Evolutionary conservation across 331 rosid genomes (phyloP).

Genomic region (Pyrus hybrid): DNA sequence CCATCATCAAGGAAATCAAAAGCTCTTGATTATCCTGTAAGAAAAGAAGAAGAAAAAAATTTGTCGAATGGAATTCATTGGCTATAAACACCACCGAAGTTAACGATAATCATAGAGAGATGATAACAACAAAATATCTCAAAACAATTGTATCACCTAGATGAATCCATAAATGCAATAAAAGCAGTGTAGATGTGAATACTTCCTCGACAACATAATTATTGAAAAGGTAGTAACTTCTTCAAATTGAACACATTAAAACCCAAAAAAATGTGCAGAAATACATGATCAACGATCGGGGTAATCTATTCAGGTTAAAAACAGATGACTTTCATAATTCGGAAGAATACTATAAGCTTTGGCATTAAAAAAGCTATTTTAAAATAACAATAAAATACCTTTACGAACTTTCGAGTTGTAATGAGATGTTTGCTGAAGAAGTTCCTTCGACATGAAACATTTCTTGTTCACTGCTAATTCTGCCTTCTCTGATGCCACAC

Average conservation of each 20-base stretch:
- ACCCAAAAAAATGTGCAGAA: neutral
- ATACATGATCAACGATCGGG: neutral
- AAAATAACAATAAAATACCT: conserved; percentile 39
- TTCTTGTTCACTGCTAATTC: conserved; percentile 86
- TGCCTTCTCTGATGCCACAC: conserved; percentile 70
- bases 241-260: neutral
- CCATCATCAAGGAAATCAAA: conserved; percentile 58
- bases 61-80: conserved; percentile 7
- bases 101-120: neutral
- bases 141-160: neutral
- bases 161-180: neutral
- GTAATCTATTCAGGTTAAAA: neutral
- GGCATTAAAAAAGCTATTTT: neutral
- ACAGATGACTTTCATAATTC: neutral
- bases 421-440: conserved; percentile 93
- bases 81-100: neutral
- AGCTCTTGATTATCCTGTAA: conserved; percentile 68
- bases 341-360: neutral
- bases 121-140: neutral
- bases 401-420: conserved; percentile 75
- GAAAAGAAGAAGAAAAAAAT: conserved; percentile 9
- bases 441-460: conserved; percentile 86
- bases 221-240: neutral
- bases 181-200: neutral
- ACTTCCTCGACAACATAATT: neutral